These are phyloP conservation scores for Syzygium jambos DNA, from an alignment of 345 rosid genomes.

Conservation along the genomic window DNA sequence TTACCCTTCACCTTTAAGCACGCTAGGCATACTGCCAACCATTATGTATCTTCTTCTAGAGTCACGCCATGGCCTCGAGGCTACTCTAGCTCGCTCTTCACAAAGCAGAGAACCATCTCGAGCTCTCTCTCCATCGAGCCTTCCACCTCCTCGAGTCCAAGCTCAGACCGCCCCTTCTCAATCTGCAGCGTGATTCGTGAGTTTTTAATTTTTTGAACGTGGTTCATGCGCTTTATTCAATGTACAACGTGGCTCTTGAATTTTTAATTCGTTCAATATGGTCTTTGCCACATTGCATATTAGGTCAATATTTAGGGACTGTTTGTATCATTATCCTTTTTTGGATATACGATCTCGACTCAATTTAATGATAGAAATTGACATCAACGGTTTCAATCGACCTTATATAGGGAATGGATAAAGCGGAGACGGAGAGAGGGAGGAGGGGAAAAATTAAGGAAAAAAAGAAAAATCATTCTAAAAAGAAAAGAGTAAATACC, in stretches of 20 bases:
- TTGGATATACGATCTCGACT: not conserved
- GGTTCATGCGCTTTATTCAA: too few relatives aligned
- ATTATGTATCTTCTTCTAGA: not conserved
- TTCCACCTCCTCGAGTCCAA: constrained; percentile 33
- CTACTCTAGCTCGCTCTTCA: constrained; percentile 23
- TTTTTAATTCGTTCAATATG: too few relatives aligned
- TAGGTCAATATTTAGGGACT: too few relatives aligned
- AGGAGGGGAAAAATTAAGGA: too few relatives aligned
- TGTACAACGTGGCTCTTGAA: too few relatives aligned
- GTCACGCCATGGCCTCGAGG: constrained; percentile 23
- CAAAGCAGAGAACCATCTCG: constrained; percentile 48
- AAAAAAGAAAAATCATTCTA: too few relatives aligned
- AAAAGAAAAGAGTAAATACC: too few relatives aligned
- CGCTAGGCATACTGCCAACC: not conserved
- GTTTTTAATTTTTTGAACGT: too few relatives aligned
- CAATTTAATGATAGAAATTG: not conserved
- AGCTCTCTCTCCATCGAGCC: constrained; percentile 50
- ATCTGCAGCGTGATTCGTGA: not conserved
- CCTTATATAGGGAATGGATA: too few relatives aligned
- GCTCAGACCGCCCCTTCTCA: constrained; percentile 47
- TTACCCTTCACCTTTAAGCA: too few relatives aligned
- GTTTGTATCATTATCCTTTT: not conserved
- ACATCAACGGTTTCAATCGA: not conserved
- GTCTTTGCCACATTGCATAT: too few relatives aligned
- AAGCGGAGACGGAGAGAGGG: too few relatives aligned